Conservation (phyloP, 805 yeast species). For the Candida ovalis region DNA sequence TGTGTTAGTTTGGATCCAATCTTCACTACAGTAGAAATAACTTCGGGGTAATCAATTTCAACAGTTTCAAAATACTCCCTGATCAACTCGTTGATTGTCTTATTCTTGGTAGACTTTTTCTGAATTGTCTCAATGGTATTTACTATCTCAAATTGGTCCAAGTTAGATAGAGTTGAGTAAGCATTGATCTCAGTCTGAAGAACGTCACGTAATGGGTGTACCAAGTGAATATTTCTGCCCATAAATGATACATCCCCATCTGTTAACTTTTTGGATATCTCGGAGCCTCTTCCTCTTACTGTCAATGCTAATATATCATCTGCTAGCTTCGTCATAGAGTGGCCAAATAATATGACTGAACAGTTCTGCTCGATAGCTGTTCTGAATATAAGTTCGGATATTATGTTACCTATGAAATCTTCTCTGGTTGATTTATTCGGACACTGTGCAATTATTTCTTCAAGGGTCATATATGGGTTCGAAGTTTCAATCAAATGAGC, state of each 20-base stretch:
- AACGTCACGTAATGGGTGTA: conserved; percentile 76
- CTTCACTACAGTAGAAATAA: conserved; percentile 87
- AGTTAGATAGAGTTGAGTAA: conserved; percentile 42
- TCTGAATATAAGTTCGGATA: conserved; percentile 41
- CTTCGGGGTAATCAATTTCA: conserved; percentile 79
- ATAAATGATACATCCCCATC: conserved; percentile 36
- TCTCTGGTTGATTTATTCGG: conserved; percentile 60
- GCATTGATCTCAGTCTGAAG: conserved; percentile 62
- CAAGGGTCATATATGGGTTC: conserved; percentile 14
- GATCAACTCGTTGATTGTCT: conserved; percentile 79
- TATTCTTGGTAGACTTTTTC: conserved; percentile 55
- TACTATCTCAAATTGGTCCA: conserved; percentile 32
- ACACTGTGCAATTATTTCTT: conserved; percentile 35
- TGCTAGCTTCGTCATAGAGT: conserved; percentile 80
- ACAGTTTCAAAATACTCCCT: conserved; percentile 66
- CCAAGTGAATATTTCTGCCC: conserved; percentile 37
- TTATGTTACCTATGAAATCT: conserved; percentile 52
- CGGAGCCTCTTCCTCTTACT: conserved; percentile 82
- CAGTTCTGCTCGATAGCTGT: conserved; percentile 44
- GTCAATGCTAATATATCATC: conserved; percentile 74
- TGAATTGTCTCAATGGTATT: conserved; percentile 17
- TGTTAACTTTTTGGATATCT: conserved; percentile 49
- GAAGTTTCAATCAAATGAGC: conserved; percentile 6
- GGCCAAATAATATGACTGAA: conserved; percentile 66
- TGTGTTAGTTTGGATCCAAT: conserved; percentile 74